Percentiles rank a stretch among this genome's conserved stretches.
phyloP scores from a whole-genome alignment of 768 basidiomycete species.

The Lactifluus piperatus region DNA sequence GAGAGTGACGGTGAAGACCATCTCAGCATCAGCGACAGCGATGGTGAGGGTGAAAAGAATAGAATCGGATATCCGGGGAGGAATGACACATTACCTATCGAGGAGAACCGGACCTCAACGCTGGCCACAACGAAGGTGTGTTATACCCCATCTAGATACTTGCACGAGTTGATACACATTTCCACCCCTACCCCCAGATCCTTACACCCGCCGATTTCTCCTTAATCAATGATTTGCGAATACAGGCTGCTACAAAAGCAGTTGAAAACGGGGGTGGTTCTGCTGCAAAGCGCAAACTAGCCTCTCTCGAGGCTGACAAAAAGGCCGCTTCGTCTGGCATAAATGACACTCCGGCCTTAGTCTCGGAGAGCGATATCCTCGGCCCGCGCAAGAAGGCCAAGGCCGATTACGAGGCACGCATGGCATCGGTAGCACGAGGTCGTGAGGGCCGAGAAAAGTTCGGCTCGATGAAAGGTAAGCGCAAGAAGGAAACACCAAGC shows the following conservation, averaged over 20 bases:
- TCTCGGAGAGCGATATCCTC: slow-evolving; percentile 87
- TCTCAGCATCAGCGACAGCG: slow-evolving; percentile 79
- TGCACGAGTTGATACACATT: not conserved
- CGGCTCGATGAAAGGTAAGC: slow-evolving; percentile 85
- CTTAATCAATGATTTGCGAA: slow-evolving; percentile 77
- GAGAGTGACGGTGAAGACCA: slow-evolving; percentile 56
- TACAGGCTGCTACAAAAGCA: slow-evolving; percentile 65
- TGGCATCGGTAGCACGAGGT: slow-evolving; percentile 87
- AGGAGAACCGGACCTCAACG: slow-evolving; percentile 43
- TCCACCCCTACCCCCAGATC: slow-evolving; percentile 44
- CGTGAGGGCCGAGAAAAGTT: slow-evolving; percentile 93
- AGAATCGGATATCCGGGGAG: slow-evolving; percentile 20
- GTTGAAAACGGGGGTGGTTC: slow-evolving; percentile 63
- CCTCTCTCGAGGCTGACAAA: slow-evolving; percentile 63
- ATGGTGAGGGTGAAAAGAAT: slow-evolving; percentile 46
- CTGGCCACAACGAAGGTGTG: slow-evolving; percentile 75
- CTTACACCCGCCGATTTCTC: slow-evolving; percentile 96
- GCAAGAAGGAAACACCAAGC: slow-evolving; percentile 71
- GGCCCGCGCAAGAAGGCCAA: slow-evolving; percentile 92
- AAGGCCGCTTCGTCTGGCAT: slow-evolving; percentile 39
- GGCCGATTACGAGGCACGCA: slow-evolving; percentile 86
- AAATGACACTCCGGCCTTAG: slow-evolving; percentile 45
- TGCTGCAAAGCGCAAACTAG: slow-evolving; percentile 84
- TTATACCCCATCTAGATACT: not conserved
- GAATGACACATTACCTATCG: slow-evolving; percentile 19